phyloP scores from a whole-genome alignment of 2,329 filamentous ascomycete species.

The Leptographium wingfieldii region DNA sequence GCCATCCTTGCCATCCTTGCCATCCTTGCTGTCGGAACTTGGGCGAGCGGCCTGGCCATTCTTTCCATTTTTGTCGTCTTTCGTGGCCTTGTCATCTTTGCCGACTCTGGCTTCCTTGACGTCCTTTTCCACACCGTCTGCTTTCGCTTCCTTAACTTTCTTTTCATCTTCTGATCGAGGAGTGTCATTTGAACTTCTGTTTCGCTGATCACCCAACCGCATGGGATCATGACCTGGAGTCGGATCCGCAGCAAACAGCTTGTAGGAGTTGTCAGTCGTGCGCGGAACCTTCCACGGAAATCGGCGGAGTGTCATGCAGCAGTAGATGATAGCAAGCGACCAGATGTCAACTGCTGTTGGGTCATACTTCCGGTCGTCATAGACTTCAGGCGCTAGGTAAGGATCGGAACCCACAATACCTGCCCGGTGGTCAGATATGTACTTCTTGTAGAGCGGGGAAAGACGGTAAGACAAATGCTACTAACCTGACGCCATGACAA shows the following conservation, averaged over 20 bases:
- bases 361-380: constrained; percentile 86
- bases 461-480: not conserved
- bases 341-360: constrained; percentile 91
- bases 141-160: constrained; percentile 7
- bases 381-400: constrained; percentile 93
- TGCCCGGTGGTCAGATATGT: constrained; percentile 14
- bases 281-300: constrained; percentile 97
- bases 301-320: constrained; percentile 89
- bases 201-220: constrained; percentile 32
- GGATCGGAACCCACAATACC: constrained; percentile 74
- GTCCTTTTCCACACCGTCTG: not conserved
- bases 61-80: not conserved
- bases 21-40: not conserved
- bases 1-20: constrained; percentile 2
- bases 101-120: not conserved
- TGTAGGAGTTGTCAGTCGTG: constrained; percentile 85
- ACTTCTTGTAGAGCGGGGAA: not conserved
- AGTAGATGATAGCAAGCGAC: constrained; percentile 97
- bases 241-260: constrained; percentile 77
- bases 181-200: constrained; percentile 48
- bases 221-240: constrained; percentile 57
- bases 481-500: constrained; percentile 70
- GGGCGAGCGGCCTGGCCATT: not conserved
- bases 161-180: constrained; percentile 26
- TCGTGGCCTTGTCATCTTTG: not conserved